Evolutionary conservation across 1,139 yeast species (phyloP), one percentile per base, ranked within the genome.

Genomic region (Pichia inconspicua): DNA sequence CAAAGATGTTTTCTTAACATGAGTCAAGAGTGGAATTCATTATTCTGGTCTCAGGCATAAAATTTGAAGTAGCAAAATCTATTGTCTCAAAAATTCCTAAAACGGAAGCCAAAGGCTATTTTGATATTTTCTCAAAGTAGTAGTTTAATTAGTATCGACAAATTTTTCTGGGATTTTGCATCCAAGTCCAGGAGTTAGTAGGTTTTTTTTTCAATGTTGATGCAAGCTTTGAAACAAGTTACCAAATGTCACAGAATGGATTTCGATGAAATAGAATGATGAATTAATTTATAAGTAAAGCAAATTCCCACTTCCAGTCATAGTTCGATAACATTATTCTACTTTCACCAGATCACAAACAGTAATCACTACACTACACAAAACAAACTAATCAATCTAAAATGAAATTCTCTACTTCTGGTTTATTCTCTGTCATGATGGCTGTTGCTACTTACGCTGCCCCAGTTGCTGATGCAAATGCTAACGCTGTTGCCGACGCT

Each of bases 401-500:
- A 39, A 50, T 50, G 53, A 48, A 48, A 37, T 40, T 50, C 25
- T 35, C 45, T 10, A 30, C 44, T n/a, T 14, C 39, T 19, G 42
- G 40, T 35, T 42, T 50, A 42, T 25, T 50, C 30, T 45, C 49
- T 10, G 12, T 39, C n/a, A 15, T 45, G n/a, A 38, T 50, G 35
- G 42, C 49, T 15, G 14, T 41, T 17, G 39, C 44, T 19, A 14
- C 49, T 3, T 30, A 40, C 22, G 44, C 47, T n/a, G 44, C 47
- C 31, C 49, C 49, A 25, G 30, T 47, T 25, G 47, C 49, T 3
- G 40, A 36, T 15, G 47, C 50, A 15, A 43, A 45, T 19, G 43
- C 49, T 17, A 35, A 42, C 25, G 45, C 48, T 30, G 43, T 38
- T 37, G 48, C 53, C 15, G 41, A 48, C 10, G 48, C 55, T 12